Conservation (phyloP, 805 yeast species). For the Kuraishia ogatae region DNA sequence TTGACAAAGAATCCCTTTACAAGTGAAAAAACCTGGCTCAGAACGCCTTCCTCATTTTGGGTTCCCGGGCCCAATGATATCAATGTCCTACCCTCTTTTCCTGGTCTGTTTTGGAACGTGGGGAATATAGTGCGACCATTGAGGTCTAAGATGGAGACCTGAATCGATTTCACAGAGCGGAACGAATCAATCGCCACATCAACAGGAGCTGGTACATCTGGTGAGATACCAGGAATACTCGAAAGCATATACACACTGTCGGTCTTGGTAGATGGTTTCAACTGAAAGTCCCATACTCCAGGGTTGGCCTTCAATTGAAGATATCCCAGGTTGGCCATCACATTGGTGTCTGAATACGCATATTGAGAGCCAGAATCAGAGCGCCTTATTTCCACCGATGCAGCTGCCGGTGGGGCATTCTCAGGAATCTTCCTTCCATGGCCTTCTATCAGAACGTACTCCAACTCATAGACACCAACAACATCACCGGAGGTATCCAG, state of each 20-base stretch:
- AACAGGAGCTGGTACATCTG: slow-evolving; percentile 3
- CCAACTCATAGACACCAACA: slow-evolving; percentile 40
- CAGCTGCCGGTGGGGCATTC: slow-evolving; percentile 39
- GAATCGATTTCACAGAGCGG: slow-evolving; percentile 1
- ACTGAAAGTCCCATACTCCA: slow-evolving; percentile 52
- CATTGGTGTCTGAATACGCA: slow-evolving; percentile 43
- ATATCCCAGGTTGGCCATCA: slow-evolving; percentile 81
- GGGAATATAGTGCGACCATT: slow-evolving; percentile 39
- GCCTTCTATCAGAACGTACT: slow-evolving; percentile 61
- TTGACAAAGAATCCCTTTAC: slow-evolving; percentile 3
- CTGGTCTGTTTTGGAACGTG: slow-evolving; percentile 28
- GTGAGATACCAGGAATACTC: slow-evolving; percentile 19
- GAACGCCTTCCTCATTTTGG: background rate
- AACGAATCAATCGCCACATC: slow-evolving; percentile 11
- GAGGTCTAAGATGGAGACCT: slow-evolving; percentile 31
- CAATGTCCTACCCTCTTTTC: slow-evolving; percentile 8
- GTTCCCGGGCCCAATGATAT: background rate
- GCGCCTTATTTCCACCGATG: slow-evolving; percentile 33
- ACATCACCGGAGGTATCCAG: slow-evolving; percentile 29
- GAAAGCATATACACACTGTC: slow-evolving; percentile 30
- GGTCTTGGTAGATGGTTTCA: slow-evolving; percentile 33
- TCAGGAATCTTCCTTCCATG: slow-evolving; percentile 41
- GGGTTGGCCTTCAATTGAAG: slow-evolving; percentile 70
- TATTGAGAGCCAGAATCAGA: slow-evolving; percentile 9
- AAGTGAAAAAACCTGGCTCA: background rate